These are phyloP conservation scores for Lobosporangium transversale DNA, from an alignment of 192 early-diverging fungal genomes.

Conservation along the genomic window DNA sequence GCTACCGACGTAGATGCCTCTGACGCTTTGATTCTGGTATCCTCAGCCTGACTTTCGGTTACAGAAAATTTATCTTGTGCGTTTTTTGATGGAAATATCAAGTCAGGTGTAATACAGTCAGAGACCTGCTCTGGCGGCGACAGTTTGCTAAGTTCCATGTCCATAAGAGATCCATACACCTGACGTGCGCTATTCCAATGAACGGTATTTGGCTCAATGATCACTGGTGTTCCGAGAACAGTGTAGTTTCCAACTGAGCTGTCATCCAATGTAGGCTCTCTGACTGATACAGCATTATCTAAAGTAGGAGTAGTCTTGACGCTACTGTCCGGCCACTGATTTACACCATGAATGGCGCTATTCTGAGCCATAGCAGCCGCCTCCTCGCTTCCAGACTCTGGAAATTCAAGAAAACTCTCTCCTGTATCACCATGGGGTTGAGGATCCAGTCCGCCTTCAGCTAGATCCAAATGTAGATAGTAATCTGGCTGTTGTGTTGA, in stretches of 20 bases:
- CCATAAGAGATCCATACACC: conserved; percentile 36
- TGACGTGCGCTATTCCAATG: conserved; percentile 17
- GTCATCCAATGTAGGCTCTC: neutral
- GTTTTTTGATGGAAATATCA: conserved; percentile 25
- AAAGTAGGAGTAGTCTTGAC: neutral
- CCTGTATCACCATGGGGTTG: conserved; percentile 3
- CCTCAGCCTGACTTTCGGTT: neutral
- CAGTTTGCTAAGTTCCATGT: conserved; percentile 42
- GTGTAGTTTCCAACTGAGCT: neutral
- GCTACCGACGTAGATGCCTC: neutral
- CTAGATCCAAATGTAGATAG: conserved; percentile 41
- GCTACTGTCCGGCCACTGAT: neutral
- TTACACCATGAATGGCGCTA: neutral
- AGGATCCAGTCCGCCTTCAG: conserved; percentile 19
- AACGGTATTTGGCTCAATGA: conserved; percentile 4
- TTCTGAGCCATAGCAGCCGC: neutral
- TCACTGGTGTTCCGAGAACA: neutral
- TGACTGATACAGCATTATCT: neutral
- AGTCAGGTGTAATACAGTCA: conserved; percentile 31
- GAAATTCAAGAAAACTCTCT: conserved; percentile 23
- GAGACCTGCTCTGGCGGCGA: conserved; percentile 8
- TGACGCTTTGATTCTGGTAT: neutral
- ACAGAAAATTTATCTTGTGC: too few relatives aligned
- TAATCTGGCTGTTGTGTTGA: conserved; percentile 35
- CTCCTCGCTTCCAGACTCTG: conserved; percentile 3